Base-by-base conservation (phyloP, 1,284 basidiomycete species). In the Agroathelia rolfsii region DNA sequence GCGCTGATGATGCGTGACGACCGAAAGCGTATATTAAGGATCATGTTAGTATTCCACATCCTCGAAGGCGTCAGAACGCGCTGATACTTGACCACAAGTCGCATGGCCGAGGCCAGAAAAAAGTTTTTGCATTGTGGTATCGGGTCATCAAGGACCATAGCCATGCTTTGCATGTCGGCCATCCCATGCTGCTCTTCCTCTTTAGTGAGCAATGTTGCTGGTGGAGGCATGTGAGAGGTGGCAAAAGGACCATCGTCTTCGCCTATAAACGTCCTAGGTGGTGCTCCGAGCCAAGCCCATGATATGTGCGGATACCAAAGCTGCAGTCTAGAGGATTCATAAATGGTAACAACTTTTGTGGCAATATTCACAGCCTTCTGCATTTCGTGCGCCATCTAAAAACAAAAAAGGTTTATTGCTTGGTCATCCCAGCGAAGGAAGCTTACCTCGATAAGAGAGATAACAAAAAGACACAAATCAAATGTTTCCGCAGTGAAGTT, bases 321-420 rank as follows among this genome's bases (percentile, higher is more conserved):
- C 7, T 59, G 60, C 10, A 55, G 46, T 9, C 30, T 36, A 4
- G 60, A 58, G 11, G 44, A 46, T 22, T 61, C 53, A 41, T 65
- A 59, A 9, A 49, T 40, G 11, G 41, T 38, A 2, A 58, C 44
- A 24, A 66, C 52, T 2, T 50, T 51, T 30, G 58, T 44, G 1
- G 56, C 53, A 11, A 63, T 47, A 14, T 51, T 43, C 18, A 69
- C 41, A n/a, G 62, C 61, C 13, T 45, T 43, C 13, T 47, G 51
- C 37, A 59, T 50, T 33, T 66, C 62, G 14, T 64, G 56, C 0
- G 63, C 61, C 60, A 68, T 67, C 67, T 69, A 18, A 12, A n/a
- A 18, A 22, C 33, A 13, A 14, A n/a, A n/a, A n/a, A n/a, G n/a
- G n/a, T n/a, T n/a, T n/a, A n/a, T n/a, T n/a, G n/a, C n/a, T n/a